phyloP scores from a whole-genome alignment of 345 rosid species.

The Punica granatum region DNA sequence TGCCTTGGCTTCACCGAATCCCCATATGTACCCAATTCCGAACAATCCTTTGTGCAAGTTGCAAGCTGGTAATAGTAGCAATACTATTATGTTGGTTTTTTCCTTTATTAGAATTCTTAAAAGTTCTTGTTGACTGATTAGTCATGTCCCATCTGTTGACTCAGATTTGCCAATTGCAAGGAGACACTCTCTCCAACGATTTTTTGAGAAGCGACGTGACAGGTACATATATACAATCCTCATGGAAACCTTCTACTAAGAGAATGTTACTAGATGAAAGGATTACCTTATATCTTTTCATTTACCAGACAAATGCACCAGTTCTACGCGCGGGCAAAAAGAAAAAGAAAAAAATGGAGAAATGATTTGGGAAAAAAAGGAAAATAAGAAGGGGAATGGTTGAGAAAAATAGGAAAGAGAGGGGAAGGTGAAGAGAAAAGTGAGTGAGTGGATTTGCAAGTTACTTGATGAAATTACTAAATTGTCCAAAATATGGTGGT shows the following conservation, averaged over 20 bases:
- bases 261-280: neutral
- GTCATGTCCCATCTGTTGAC: slow-evolving; percentile 4
- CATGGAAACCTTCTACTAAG: neutral
- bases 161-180: slow-evolving; percentile 81
- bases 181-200: slow-evolving; percentile 84
- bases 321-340: too few species aligned
- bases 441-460: too few species aligned
- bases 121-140: slow-evolving; percentile 7
- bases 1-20: slow-evolving; percentile 44
- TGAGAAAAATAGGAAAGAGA: too few species aligned
- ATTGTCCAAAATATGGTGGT: too few species aligned
- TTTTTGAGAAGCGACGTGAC: slow-evolving; percentile 86
- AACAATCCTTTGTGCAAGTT: slow-evolving; percentile 53
- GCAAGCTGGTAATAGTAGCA: slow-evolving; percentile 56
- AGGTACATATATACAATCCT: slow-evolving; percentile 38
- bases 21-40: slow-evolving; percentile 38
- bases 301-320: too few species aligned
- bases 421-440: too few species aligned
- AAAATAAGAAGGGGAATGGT: too few species aligned
- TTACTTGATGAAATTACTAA: too few species aligned
- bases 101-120: neutral
- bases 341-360: too few species aligned
- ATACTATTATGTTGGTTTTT: neutral
- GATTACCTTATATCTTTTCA: neutral
- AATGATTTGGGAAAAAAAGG: too few species aligned